Evolutionary conservation across 768 basidiomycete genomes (phyloP).

Genomic region (Boletellus ananas): DNA sequence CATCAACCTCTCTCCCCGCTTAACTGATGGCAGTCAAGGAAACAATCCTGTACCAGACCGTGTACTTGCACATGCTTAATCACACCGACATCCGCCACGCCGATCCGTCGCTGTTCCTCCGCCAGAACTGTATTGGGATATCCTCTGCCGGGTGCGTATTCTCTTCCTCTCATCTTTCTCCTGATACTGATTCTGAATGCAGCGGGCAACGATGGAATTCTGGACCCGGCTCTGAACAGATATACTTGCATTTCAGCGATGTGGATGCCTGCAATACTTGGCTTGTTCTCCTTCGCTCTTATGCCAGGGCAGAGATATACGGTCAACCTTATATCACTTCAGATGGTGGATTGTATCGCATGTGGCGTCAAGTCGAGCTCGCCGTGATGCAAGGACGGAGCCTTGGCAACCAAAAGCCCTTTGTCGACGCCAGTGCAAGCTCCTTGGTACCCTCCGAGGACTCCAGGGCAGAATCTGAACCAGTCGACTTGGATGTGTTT

Average conservation of each 20-base stretch:
- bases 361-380: constrained; percentile 82
- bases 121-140: constrained; percentile 72
- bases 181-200: constrained; percentile 6
- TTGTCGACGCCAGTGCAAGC: constrained; percentile 25
- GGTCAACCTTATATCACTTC: constrained; percentile 50
- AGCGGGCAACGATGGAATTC: constrained; percentile 64
- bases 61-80: constrained; percentile 66
- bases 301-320: constrained; percentile 77
- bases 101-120: constrained; percentile 73
- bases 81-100: constrained; percentile 79
- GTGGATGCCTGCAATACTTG: constrained; percentile 66
- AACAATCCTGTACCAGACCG: constrained; percentile 66
- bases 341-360: constrained; percentile 77
- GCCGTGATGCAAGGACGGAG: constrained; percentile 71
- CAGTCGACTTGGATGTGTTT: constrained; percentile 64
- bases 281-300: constrained; percentile 77
- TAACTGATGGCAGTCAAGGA: constrained; percentile 44
- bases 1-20: background rate
- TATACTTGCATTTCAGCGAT: constrained; percentile 72
- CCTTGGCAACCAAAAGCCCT: constrained; percentile 50
- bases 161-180: background rate
- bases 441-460: constrained; percentile 31
- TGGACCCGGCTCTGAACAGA: constrained; percentile 49
- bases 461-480: constrained; percentile 41
- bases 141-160: constrained; percentile 53